These are phyloP conservation scores for Cercospora zeae-maydis DNA, from an alignment of 2,329 filamentous ascomycete species.

Conservation along the genomic window DNA sequence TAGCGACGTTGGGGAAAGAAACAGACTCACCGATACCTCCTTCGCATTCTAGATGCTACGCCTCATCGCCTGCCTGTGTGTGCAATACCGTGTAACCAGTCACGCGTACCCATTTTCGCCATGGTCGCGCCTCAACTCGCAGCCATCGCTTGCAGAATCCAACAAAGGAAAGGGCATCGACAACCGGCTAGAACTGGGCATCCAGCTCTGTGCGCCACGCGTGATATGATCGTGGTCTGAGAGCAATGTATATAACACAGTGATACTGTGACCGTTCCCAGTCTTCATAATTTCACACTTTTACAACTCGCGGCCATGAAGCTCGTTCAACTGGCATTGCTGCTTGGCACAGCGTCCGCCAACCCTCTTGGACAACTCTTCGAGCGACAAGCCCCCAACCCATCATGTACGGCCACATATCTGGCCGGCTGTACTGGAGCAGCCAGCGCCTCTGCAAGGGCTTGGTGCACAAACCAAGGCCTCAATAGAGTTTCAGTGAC, in stretches of 20 bases:
- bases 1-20: neutral
- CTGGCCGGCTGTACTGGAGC: slow-evolving; percentile 4
- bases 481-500: neutral
- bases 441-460: slow-evolving; percentile 1
- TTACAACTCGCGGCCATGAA: neutral
- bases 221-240: neutral
- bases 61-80: neutral
- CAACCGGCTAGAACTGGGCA: neutral
- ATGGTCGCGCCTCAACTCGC: neutral
- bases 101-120: neutral
- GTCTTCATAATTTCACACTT: neutral
- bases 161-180: neutral
- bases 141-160: neutral
- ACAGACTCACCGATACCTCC: neutral
- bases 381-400: neutral
- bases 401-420: slow-evolving; percentile 2
- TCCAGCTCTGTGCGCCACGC: no score
- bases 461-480: neutral
- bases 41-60: neutral
- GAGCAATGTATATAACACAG: neutral
- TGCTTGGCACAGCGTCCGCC: slow-evolving; percentile 1
- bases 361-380: neutral
- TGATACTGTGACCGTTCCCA: neutral
- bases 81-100: neutral
- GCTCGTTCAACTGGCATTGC: neutral